Evolutionary conservation across 139 green algal species (phyloP), one percentile per base, ranked within the genome.

Genomic region (Raphidocelis subcapitata): DNA sequence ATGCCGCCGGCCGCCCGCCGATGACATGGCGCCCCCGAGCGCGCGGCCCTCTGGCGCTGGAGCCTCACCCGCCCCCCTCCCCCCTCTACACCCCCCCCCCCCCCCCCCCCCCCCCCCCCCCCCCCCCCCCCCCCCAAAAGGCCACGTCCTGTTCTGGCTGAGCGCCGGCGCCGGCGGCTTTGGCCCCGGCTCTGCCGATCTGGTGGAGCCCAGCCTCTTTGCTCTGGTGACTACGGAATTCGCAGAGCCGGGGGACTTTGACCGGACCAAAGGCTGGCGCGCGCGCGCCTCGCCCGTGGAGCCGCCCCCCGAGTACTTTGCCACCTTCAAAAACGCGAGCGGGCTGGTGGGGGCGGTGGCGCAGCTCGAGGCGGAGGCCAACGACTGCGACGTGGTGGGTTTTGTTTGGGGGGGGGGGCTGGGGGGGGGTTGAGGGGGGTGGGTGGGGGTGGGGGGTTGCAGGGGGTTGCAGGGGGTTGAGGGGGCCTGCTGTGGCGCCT

Each of bases 81-180:
- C 3, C 32, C 54, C 33, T 61, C 29, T 41, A 49, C 12, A 49
- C 8, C 41, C 41, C 41, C 12, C 12, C 41, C 8, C 41, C 8
- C 8, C 37, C 33, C 68, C 52, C 41, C 21, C 69, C 2, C 62
- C 2, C 35, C 12, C 28, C 10, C 0, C 35, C 1, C 8, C 37
- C 33, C 68, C 52, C 41, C 21, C 69, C 2, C 62, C 2, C 35
- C 12, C 28, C 10, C 0, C 35, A 1, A 20, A 62, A 84, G 78
- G 65, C 49, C 72, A 75, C 31, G 59, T 96, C 3, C 83, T 85
- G 23, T 90, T 89, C 61, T 96, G 90, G 88, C 32, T 92, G 18
- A 84, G 80, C 0, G 79, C 85, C 3, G 92, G 92, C 3, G 78
- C 88, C 5, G 88, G 90, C 36, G 83, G 81, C 41, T 92, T 94